Evolutionary conservation across 352 stramenopile species (phyloP), one percentile per base, ranked within the genome.

Genomic region (Phytophthora cryptogea): DNA sequence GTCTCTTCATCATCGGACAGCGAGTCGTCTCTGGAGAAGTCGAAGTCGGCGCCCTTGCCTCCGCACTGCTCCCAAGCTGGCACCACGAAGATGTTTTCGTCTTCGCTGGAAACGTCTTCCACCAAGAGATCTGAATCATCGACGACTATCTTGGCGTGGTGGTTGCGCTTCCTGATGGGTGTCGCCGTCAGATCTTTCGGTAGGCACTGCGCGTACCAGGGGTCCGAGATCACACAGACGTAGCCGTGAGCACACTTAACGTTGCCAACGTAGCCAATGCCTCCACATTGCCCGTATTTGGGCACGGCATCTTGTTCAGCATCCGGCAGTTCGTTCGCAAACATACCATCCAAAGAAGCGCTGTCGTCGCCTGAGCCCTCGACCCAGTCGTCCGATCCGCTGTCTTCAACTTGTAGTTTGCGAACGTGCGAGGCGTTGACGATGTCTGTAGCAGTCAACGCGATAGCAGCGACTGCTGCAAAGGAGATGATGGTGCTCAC

Each of bases 181-280:
- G 30, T 47, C 1, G 44, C 42, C 13, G 46, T 28, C 2, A 20
- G 27, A 31, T 39, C 46, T 47, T 43, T 59, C 2, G 75, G 72
- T 0, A 81, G 58, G 42, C 75, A 84, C 40, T 80, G 75, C 4
- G 70, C 67, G 44, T 73, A 84, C 72, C 74, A 83, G n/a, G 64
- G 54, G 14, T 74, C 56, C 7, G 58, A 56, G 16, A 49, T 40
- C 26, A 66, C 50, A 57, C 74, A 83, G 27, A 61, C 52, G 33
- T 59, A 52, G 11, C 71, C 68, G n/a, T n/a, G 40, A 20, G 46
- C 45, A 35, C 64, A 72, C 17, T 32, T 17, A 23, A 33, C 33
- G 26, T 47, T 65, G n/a, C 65, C 59, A 9, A 39, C 16, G 44
- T 66, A 69, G 13, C 48, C 48, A 8, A 63, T 68, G 10, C 59